Evolutionary conservation across 805 yeast species (phyloP).

Genomic region (Cyberlindnera maritima): DNA sequence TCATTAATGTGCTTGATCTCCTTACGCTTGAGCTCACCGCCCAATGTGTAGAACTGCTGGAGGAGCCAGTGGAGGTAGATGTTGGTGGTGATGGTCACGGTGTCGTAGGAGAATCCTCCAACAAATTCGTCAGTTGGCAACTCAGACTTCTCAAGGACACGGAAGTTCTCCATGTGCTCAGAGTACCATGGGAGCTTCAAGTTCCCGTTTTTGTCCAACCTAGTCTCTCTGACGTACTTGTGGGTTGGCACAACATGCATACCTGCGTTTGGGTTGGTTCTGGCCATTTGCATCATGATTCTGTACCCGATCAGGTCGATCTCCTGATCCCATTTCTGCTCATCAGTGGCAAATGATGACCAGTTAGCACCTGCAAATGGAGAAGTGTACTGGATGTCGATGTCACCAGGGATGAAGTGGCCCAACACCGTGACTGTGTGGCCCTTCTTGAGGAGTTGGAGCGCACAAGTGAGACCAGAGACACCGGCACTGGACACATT

Average conservation of each 20-base stretch:
- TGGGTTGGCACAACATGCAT: constrained; percentile 29
- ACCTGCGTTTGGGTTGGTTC: constrained; percentile 48
- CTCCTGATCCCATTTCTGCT: constrained; percentile 37
- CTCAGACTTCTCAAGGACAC: constrained; percentile 33
- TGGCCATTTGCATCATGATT: constrained; percentile 44
- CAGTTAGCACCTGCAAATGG: constrained; percentile 77
- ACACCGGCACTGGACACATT: constrained; percentile 41
- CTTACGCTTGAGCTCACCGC: constrained; percentile 46
- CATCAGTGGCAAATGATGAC: constrained; percentile 51
- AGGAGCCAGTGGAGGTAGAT: constrained; percentile 53
- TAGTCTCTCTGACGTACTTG: constrained; percentile 17
- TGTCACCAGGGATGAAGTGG: constrained; percentile 54
- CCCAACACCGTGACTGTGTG: constrained; percentile 44
- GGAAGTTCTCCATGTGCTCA: constrained; percentile 38
- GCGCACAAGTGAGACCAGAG: constrained; percentile 53
- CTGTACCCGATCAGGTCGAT: constrained; percentile 49
- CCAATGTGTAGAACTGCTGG: constrained; percentile 41
- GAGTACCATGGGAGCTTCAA: constrained; percentile 47
- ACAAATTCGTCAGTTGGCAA: constrained; percentile 24
- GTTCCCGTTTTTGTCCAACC: constrained; percentile 15
- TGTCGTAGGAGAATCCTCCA: constrained; percentile 48
- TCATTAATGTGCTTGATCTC: constrained; percentile 43
- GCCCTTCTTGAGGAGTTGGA: constrained; percentile 37
- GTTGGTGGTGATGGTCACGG: constrained; percentile 59
- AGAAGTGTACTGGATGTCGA: constrained; percentile 51